Conservation (phyloP, 768 basidiomycete genomes). For the Russula foetens region DNA sequence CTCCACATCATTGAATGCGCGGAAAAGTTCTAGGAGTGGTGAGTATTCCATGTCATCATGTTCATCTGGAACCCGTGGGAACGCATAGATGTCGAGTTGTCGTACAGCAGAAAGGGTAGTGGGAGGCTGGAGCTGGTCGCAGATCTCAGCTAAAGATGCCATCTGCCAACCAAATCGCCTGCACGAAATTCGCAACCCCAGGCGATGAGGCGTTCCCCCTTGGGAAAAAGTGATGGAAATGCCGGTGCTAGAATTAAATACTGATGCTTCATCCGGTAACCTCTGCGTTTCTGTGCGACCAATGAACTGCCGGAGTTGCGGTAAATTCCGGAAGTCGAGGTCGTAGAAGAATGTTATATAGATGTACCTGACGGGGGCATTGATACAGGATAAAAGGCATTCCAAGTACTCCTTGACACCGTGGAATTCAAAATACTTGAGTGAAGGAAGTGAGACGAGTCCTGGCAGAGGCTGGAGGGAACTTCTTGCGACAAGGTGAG, state of each 20-base stretch:
- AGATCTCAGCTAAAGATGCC: not conserved
- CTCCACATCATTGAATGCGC: not conserved
- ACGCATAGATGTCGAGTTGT: not conserved
- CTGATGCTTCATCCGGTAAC: not conserved
- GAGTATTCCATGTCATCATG: not conserved
- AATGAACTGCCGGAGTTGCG: not conserved
- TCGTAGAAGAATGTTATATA: not conserved
- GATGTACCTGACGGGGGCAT: not conserved
- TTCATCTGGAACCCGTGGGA: not conserved
- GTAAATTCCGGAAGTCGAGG: not conserved
- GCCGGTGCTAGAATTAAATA: not conserved
- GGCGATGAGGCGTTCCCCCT: not conserved
- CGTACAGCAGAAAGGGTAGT: not conserved
- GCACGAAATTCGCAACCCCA: not conserved
- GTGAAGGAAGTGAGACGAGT: not conserved
- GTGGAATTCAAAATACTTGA: not conserved
- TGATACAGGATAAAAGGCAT: not conserved
- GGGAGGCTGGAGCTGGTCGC: not conserved
- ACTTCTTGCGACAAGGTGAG: not conserved
- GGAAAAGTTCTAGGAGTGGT: not conserved
- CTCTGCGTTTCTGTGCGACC: not conserved
- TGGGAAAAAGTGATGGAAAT: not conserved
- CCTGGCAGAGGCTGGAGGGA: too few species aligned
- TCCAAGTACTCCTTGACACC: conserved; percentile 4
- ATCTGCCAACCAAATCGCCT: not conserved